Evolutionary conservation across 2,329 filamentous ascomycete genomes (phyloP).

Genomic region (Colletotrichum tabaci): DNA sequence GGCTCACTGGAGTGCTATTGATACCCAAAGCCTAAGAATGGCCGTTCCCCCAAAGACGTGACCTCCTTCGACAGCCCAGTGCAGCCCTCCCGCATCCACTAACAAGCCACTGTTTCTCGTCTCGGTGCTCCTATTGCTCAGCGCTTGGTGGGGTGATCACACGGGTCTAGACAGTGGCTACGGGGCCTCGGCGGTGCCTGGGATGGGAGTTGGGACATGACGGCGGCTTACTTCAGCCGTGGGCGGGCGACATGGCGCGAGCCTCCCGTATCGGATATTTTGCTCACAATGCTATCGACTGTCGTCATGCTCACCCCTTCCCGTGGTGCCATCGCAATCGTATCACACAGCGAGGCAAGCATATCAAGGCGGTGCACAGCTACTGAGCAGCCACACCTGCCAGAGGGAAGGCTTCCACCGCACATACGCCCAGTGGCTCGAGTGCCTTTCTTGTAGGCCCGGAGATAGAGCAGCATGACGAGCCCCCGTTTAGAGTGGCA

Average conservation of each 20-base stretch:
- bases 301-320: slow-evolving; percentile 14
- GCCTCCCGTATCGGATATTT: slow-evolving; percentile 3
- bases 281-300: slow-evolving; percentile 18
- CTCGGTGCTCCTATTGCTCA: slow-evolving; percentile 36
- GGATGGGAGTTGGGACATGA: not conserved
- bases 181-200: slow-evolving; percentile 12
- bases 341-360: slow-evolving; percentile 23
- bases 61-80: slow-evolving; percentile 8
- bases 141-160: slow-evolving; percentile 33
- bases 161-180: slow-evolving; percentile 13
- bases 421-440: slow-evolving; percentile 8
- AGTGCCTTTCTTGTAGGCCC: slow-evolving; percentile 10
- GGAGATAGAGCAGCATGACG: slow-evolving; percentile 28
- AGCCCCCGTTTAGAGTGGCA: slow-evolving; percentile 32
- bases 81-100: slow-evolving; percentile 33
- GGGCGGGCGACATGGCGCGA: not conserved
- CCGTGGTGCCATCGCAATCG: slow-evolving; percentile 15
- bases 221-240: slow-evolving; percentile 5
- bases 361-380: slow-evolving; percentile 15
- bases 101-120: slow-evolving; percentile 42
- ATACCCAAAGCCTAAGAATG: slow-evolving; percentile 35
- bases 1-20: slow-evolving; percentile 20
- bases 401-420: not conserved
- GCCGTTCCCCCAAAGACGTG: slow-evolving; percentile 10
- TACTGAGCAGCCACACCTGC: slow-evolving; percentile 12